Conservation (phyloP, 768 basidiomycete genomes). For the Candolleomyces aberdarensis region DNA sequence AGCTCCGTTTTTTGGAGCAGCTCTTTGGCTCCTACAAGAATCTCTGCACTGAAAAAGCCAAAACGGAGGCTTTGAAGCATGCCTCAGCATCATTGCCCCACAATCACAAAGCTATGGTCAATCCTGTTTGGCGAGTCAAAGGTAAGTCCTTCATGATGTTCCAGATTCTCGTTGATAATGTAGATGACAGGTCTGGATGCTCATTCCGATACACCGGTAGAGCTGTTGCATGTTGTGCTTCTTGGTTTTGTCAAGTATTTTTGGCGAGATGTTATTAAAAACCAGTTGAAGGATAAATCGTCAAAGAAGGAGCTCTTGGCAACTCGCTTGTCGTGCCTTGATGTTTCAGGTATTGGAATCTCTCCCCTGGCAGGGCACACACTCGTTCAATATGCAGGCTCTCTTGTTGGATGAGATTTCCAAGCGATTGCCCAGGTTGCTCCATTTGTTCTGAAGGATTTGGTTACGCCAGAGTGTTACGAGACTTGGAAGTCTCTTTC, state of each 20-base stretch:
- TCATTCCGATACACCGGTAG: slow-evolving; percentile 40
- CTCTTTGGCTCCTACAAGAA: slow-evolving; percentile 17
- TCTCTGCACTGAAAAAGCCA: neutral
- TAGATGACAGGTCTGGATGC: slow-evolving; percentile 41
- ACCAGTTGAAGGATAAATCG: slow-evolving; percentile 18
- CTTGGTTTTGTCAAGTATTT: slow-evolving; percentile 48
- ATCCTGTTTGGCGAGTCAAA: slow-evolving; percentile 30
- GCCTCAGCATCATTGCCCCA: neutral
- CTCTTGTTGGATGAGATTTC: slow-evolving; percentile 35
- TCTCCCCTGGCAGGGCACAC: slow-evolving; percentile 25
- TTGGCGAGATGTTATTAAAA: slow-evolving; percentile 37
- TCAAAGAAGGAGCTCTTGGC: slow-evolving; percentile 22
- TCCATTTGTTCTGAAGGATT: slow-evolving; percentile 33
- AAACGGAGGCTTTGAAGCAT: no score
- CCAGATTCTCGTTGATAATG: no score
- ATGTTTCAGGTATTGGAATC: slow-evolving; percentile 31
- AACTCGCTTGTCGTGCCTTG: slow-evolving; percentile 23
- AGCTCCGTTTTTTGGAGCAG: slow-evolving; percentile 21
- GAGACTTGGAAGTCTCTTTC: slow-evolving; percentile 31
- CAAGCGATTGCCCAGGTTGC: slow-evolving; percentile 30
- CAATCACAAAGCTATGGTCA: slow-evolving; percentile 21
- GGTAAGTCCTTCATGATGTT: no score
- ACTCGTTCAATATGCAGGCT: slow-evolving; percentile 35
- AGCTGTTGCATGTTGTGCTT: slow-evolving; percentile 41
- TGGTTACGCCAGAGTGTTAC: slow-evolving; percentile 24